Conservation (phyloP, 1,284 basidiomycete genomes). For the Pseudozyma tsukubaensis region DNA sequence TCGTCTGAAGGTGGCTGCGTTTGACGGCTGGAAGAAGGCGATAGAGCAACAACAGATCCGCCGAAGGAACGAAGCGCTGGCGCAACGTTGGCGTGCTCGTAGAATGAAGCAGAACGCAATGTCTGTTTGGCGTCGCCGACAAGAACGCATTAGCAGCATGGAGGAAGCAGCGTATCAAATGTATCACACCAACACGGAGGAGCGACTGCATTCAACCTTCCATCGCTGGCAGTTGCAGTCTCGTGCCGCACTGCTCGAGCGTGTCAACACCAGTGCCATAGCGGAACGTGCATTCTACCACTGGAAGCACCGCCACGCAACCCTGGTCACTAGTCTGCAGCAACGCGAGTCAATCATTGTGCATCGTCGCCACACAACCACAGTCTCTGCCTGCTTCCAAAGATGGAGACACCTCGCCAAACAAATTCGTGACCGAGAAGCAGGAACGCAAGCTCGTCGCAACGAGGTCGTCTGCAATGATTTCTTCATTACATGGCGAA, state of each 20-base stretch:
- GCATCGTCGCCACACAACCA: neutral
- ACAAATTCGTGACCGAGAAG: conserved; percentile 10
- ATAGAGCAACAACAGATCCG: conserved; percentile 9
- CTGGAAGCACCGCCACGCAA: conserved; percentile 28
- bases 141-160: neutral
- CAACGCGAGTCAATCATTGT: conserved; percentile 35
- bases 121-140: conserved; percentile 12
- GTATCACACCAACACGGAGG: neutral
- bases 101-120: conserved; percentile 25
- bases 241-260: conserved; percentile 24
- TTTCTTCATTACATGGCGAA: conserved; percentile 23
- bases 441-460: conserved; percentile 4
- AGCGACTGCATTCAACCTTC: conserved; percentile 1
- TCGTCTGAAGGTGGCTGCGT: conserved; percentile 30
- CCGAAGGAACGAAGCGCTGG: conserved; percentile 38
- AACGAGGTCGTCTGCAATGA: conserved; percentile 13
- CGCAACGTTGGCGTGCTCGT: conserved; percentile 42
- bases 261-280: conserved; percentile 5
- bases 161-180: conserved; percentile 13
- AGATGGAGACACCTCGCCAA: conserved; percentile 19
- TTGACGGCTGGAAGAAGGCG: conserved; percentile 32
- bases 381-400: conserved; percentile 2
- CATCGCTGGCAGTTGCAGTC: conserved; percentile 27
- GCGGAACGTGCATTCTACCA: conserved; percentile 19
- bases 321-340: conserved; percentile 23